Conservation (phyloP, 371 early-diverging fungal species). For the Mortierella sp. region DNA sequence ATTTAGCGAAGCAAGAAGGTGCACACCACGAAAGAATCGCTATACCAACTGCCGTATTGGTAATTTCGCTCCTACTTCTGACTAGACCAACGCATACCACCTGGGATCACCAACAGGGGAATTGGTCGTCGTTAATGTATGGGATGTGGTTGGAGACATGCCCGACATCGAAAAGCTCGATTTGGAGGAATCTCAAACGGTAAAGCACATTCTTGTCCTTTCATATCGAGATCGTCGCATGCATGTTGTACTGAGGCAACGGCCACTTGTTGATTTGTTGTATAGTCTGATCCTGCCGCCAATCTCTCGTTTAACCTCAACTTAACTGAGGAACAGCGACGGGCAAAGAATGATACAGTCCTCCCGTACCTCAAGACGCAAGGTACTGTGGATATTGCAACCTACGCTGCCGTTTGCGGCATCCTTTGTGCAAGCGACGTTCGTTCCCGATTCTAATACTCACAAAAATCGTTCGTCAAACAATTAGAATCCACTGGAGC, state of each 20-base stretch:
- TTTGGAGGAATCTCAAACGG: constrained; percentile 45
- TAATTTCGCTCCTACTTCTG: background rate
- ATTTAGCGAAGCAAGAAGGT: no score
- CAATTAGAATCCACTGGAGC: constrained; percentile 51
- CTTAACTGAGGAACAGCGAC: constrained; percentile 87
- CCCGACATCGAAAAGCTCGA: constrained; percentile 47
- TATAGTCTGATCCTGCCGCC: constrained; percentile 64
- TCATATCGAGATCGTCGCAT: background rate
- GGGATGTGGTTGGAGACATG: constrained; percentile 52
- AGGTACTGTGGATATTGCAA: constrained; percentile 29
- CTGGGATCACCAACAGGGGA: constrained; percentile 32
- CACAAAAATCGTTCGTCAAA: no score
- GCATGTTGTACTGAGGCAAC: no score
- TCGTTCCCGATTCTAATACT: no score
- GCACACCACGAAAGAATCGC: background rate
- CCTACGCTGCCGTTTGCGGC: no score
- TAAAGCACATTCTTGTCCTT: no score
- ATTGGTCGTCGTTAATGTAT: constrained; percentile 40
- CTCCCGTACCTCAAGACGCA: constrained; percentile 86
- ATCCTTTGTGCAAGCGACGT: no score
- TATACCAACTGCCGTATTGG: background rate
- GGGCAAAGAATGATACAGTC: constrained; percentile 77
- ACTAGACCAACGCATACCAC: constrained; percentile 43
- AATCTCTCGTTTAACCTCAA: constrained; percentile 87
- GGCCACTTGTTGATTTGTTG: no score